Evolutionary conservation across 306 rosid genomes (phyloP).

Genomic region (Abrus precatorius): DNA sequence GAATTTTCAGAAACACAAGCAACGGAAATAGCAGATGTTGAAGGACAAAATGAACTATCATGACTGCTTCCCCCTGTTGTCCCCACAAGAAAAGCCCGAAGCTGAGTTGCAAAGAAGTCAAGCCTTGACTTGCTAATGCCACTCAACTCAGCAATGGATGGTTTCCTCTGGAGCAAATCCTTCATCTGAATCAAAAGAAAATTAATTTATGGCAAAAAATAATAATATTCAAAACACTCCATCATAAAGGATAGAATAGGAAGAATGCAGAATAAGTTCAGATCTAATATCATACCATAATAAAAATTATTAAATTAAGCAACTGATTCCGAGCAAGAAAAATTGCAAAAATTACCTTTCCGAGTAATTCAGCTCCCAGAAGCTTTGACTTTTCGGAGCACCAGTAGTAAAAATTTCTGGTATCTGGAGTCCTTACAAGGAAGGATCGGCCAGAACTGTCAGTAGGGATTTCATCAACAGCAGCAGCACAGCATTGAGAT

Average conservation of each 20-base stretch:
- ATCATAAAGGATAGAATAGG: constrained; percentile 6
- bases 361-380: constrained; percentile 83
- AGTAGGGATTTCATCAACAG: constrained; percentile 68
- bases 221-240: not conserved
- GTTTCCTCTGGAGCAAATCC: constrained; percentile 80
- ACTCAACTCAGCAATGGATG: constrained; percentile 87
- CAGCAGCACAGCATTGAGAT: constrained; percentile 63
- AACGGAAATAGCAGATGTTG: constrained; percentile 44
- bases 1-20: constrained; percentile 61
- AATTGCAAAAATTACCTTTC: constrained; percentile 64
- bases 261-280: constrained; percentile 13
- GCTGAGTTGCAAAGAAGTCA: constrained; percentile 90
- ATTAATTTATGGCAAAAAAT: not conserved
- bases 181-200: constrained; percentile 65
- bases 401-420: constrained; percentile 75
- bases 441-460: constrained; percentile 90
- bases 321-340: not conserved
- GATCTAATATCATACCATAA: constrained; percentile 7
- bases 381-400: constrained; percentile 93
- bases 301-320: not conserved
- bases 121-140: constrained; percentile 93
- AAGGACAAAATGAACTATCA: constrained; percentile 52
- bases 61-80: constrained; percentile 56
- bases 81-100: constrained; percentile 89
- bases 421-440: constrained; percentile 61